Evolutionary conservation across 1,139 yeast species (phyloP), one percentile per base, ranked within the genome.

Genomic region (Blastobotrys serpentis): DNA sequence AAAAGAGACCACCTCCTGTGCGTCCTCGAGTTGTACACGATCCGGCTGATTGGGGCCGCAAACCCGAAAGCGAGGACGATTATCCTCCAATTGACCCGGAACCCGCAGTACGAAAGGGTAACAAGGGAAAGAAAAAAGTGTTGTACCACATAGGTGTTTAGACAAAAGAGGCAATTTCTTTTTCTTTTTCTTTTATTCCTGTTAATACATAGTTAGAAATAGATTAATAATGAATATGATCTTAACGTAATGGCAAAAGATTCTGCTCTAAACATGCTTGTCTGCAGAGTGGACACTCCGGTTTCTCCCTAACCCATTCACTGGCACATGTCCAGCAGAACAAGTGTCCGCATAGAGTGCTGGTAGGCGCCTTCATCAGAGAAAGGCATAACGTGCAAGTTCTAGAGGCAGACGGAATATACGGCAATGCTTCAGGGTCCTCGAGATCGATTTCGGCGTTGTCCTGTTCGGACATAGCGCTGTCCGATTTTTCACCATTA

Each of bases 221-320:
- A 29, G 32, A 29, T 29, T 29, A 29, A 11, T 19, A 18, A 34
- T 19, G 39, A 19, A 19, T 4, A 8, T 8, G 7, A 19, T 6
- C 14, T 34, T 60, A 82, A 53, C 77, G 73, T 49, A 89, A 64
- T 0, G 92, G 87, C 43, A 90, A 69, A 43, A 90, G 68, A 58
- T 86, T 82, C 65, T 87, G 94, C 59, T 85, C 90, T 39, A 75
- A 71, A 52, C 92, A 79, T 41, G 73, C 75, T 56, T 84, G 95
- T 52, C 98, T 70, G 61, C 98, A 92, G 32, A 92, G 71, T 0
- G 98, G 98, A 64, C 98, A 92, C 61, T 89, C 97, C 0, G 90
- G 84, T 57, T 76, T 68, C 52, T 89, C 96, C 54, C 88, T 73
- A 48, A 89, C 79, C 98, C 98, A 92, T 58, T 86, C 95, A 4